These are phyloP conservation scores for Aspergillus biplanus DNA, from an alignment of 495 filamentous ascomycete species.

Conservation along the genomic window DNA sequence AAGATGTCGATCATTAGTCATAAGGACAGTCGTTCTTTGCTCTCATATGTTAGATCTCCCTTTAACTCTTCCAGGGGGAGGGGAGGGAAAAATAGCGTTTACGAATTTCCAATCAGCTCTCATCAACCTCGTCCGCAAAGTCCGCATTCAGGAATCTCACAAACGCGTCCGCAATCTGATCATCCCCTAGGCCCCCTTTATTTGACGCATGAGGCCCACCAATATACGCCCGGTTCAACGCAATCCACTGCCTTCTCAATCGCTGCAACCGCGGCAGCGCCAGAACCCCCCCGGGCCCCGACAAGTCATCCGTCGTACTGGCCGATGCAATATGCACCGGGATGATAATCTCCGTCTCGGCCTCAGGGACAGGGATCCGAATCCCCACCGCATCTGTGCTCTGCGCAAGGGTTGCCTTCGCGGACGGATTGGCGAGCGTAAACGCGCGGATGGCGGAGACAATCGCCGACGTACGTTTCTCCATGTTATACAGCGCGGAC, in stretches of 20 bases:
- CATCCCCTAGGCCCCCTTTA: conserved; percentile 33
- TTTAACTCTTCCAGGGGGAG: neutral
- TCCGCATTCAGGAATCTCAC: conserved; percentile 52
- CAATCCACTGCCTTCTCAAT: conserved; percentile 82
- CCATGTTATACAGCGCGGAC: conserved; percentile 83
- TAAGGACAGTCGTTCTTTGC: neutral
- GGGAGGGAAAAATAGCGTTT: neutral
- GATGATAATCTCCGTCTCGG: conserved; percentile 48
- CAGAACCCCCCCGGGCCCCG: conserved; percentile 54
- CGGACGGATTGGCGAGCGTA: conserved; percentile 42
- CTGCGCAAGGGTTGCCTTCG: conserved; percentile 55
- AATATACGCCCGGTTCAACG: conserved; percentile 63
- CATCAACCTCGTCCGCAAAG: conserved; percentile 35
- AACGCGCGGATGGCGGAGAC: conserved; percentile 74
- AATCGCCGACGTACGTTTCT: conserved; percentile 82
- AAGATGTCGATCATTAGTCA: conserved; percentile 11
- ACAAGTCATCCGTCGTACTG: conserved; percentile 47
- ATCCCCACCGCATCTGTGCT: conserved; percentile 44
- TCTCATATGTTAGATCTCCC: neutral
- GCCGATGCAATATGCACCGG: conserved; percentile 52
- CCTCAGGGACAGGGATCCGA: conserved; percentile 44
- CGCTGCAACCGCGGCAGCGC: conserved; percentile 80
- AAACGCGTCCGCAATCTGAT: conserved; percentile 51
- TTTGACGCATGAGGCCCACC: conserved; percentile 35
- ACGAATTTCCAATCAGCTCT: conserved; percentile 10